Conservation (phyloP, 495 filamentous ascomycete species). For the Beverwykella pulmonaria region DNA sequence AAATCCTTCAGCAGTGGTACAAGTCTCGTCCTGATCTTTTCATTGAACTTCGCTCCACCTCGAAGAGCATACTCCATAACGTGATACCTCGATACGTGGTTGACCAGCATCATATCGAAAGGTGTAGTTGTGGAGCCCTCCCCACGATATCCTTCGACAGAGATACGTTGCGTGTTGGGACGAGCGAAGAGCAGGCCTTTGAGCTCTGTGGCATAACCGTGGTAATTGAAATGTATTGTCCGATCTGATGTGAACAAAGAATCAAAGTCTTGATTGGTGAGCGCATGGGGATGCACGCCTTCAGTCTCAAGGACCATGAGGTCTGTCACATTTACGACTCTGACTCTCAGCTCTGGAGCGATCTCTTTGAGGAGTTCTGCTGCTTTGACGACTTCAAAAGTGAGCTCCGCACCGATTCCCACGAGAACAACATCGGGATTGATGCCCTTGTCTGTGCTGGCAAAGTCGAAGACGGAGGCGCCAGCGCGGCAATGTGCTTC, state of each 20-base stretch:
- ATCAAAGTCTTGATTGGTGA: slow-evolving; percentile 57
- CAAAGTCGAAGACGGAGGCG: slow-evolving; percentile 68
- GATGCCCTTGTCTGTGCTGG: slow-evolving; percentile 59
- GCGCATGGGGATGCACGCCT: slow-evolving; percentile 64
- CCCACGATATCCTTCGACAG: slow-evolving; percentile 66
- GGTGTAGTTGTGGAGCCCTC: slow-evolving; percentile 74
- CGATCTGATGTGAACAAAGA: slow-evolving; percentile 64
- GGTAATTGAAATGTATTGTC: slow-evolving; percentile 71
- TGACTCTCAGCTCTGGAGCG: slow-evolving; percentile 58
- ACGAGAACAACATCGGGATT: slow-evolving; percentile 70
- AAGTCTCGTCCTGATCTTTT: slow-evolving; percentile 53
- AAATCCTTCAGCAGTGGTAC: slow-evolving; percentile 55
- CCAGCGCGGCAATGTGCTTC: slow-evolving; percentile 66
- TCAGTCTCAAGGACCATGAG: slow-evolving; percentile 67
- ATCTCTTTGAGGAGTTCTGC: slow-evolving; percentile 60
- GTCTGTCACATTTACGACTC: slow-evolving; percentile 75
- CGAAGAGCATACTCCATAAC: slow-evolving; percentile 61
- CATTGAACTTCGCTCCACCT: slow-evolving; percentile 55
- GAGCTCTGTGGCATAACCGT: slow-evolving; percentile 67
- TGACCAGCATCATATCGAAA: slow-evolving; percentile 75
- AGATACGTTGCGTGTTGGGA: slow-evolving; percentile 53
- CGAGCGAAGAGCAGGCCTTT: slow-evolving; percentile 67
- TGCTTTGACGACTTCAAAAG: slow-evolving; percentile 69
- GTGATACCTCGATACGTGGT: slow-evolving; percentile 64
- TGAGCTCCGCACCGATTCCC: slow-evolving; percentile 71